Conservation (phyloP, 2,329 filamentous ascomycete genomes). For the Aspergillus aculeatus region DNA sequence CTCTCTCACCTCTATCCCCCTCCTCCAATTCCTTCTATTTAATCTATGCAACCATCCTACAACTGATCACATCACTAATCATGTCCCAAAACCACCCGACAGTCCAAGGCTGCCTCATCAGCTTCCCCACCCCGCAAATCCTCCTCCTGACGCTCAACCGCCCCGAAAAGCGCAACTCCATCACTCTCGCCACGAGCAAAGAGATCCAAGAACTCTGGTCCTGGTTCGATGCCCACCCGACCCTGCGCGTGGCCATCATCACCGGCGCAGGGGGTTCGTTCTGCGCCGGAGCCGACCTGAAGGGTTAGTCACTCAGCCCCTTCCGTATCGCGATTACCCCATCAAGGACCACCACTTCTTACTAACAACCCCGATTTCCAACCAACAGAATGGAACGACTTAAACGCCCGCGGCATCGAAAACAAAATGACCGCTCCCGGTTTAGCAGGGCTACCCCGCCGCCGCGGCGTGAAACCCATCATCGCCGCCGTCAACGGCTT, state of each 20-base stretch:
- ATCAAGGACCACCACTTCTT: too few species aligned
- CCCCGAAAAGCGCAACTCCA: conserved; percentile 42
- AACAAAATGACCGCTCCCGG: conserved; percentile 48
- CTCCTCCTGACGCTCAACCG: conserved; percentile 45
- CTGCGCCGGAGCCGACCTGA: conserved; percentile 67
- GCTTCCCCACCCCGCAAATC: conserved; percentile 44
- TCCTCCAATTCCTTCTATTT: too few species aligned
- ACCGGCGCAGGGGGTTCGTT: conserved; percentile 65
- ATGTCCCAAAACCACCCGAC: conserved; percentile 9
- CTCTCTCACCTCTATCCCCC: neutral
- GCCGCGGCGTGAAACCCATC: conserved; percentile 70
- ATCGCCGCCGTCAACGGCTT: conserved; percentile 75
- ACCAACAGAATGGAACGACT: conserved; percentile 53
- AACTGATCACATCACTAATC: neutral
- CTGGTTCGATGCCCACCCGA: conserved; percentile 64
- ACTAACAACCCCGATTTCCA: neutral
- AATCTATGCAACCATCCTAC: neutral
- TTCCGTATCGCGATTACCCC: too few species aligned
- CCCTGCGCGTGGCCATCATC: conserved; percentile 61
- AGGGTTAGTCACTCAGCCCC: conserved; percentile 38
- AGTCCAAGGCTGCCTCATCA: conserved; percentile 31
- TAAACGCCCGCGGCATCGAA: conserved; percentile 37
- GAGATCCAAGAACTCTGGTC: conserved; percentile 51
- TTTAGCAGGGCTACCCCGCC: conserved; percentile 66
- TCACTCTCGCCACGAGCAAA: conserved; percentile 42